Base-by-base conservation (phyloP, 768 basidiomycete genomes). In the Mycena leptocephala region DNA sequence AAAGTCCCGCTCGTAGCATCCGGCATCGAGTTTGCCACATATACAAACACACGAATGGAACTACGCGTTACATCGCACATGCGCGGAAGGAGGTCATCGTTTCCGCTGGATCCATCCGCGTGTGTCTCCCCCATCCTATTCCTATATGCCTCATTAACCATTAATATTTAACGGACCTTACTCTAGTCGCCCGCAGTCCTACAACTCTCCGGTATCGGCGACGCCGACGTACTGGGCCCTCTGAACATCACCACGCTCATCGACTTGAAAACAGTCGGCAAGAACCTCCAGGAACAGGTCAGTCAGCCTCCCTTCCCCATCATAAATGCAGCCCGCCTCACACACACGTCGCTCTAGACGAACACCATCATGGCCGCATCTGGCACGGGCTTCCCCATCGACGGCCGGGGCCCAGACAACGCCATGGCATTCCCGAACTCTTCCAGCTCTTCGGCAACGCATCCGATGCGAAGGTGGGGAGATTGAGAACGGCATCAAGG, bases 191-290 rank as follows among this genome's bases (percentile, higher is more conserved):
- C 90, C 3, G 85, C 86, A 2, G 81, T 90, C 9, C 84, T 90
- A 9, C 89, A 91, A 79, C 86, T 90, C 4, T 92, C 91, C 8
- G 92, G 91, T 0, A 88, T 92, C 70, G 92, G 91, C 3, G 89
- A 91, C 79, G 81, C 88, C 0, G 80, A 79, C 6, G 63, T 89
- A 24, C 87, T 92, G 0, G 79, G 78, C 0, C 82, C 86, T 2
- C 83, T 92, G 24, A 89, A 88, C 1, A 90, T 93, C 78, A 81
- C 79, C 18, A 85, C 88, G 5, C 81, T 84, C 28, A 81, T 91
- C 43, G 83, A 90, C 66, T 81, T 91, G 37, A 87, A 87, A 74
- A 87, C 86, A 11, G 90, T 92, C 13, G 91, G 90, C 1, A 87
- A 86, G 81, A 92, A 92, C 79, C 85, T 92, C 16, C 90, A 91